phyloP scores from a whole-genome alignment of 306 rosid genomes.

The Dryas drummondii region DNA sequence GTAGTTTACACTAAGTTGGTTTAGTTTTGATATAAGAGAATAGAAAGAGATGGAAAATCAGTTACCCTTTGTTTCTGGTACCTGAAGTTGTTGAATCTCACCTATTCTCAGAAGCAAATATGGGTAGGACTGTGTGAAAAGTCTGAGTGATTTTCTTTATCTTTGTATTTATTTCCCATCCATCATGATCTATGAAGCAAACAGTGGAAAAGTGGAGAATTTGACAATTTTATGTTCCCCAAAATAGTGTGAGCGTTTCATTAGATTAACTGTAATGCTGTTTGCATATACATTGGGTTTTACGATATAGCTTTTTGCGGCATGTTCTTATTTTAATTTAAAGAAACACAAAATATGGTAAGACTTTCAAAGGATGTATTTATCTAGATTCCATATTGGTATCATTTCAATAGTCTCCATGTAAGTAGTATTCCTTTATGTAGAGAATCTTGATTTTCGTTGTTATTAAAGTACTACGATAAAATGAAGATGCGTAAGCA shows the following conservation, averaged over 20 bases:
- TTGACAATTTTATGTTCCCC: not conserved
- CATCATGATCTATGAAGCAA: not conserved
- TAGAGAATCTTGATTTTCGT: not conserved
- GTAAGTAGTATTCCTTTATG: not conserved
- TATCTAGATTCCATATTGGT: not conserved
- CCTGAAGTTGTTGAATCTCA: slow-evolving; percentile 10
- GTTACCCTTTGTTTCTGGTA: not conserved
- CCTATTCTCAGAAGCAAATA: not conserved
- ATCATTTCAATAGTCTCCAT: not conserved
- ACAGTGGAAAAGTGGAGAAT: not conserved
- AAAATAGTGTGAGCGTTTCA: not conserved
- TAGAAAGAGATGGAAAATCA: not conserved
- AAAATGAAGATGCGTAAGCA: not conserved
- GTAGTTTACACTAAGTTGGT: not conserved
- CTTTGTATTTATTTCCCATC: slow-evolving; percentile 1
- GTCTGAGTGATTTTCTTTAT: not conserved
- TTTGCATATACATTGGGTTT: not conserved
- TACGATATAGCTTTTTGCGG: not conserved
- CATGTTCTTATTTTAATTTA: not conserved
- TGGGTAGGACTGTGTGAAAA: not conserved
- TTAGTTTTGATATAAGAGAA: not conserved
- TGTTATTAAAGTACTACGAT: not conserved
- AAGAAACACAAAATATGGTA: not conserved
- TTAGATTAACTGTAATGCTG: not conserved
- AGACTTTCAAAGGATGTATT: not conserved